Conservation (phyloP, 2,329 filamentous ascomycete genomes). For the Scytalidium lignicola region DNA sequence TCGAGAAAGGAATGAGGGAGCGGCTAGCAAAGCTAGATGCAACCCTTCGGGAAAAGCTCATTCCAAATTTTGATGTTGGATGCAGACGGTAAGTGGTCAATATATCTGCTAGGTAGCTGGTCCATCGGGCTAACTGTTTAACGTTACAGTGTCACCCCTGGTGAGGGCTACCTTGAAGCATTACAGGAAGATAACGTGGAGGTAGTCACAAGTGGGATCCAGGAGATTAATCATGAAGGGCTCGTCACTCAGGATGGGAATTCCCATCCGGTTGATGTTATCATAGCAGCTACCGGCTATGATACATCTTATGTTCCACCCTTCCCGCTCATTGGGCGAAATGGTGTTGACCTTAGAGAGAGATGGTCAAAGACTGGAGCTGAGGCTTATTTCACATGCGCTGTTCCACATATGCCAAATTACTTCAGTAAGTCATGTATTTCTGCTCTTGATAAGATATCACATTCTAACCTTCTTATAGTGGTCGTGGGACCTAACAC, state of each 20-base stretch:
- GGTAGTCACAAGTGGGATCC: conserved; percentile 39
- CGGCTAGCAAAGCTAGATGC: conserved; percentile 5
- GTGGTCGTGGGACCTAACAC: not conserved
- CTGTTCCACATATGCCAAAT: conserved; percentile 17
- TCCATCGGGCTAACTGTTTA: no score
- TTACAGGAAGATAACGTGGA: conserved; percentile 32
- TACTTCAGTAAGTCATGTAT: conserved; percentile 19
- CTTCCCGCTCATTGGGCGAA: conserved; percentile 12
- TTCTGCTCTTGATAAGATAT: no score
- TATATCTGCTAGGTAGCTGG: no score
- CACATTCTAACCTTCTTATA: not conserved
- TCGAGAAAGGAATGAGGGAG: conserved; percentile 15
- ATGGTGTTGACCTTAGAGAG: conserved; percentile 6
- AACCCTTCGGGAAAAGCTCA: not conserved
- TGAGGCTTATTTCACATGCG: conserved; percentile 13
- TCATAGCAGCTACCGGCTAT: no score
- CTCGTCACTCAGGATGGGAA: conserved; percentile 26
- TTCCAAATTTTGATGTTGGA: not conserved
- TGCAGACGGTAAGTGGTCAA: not conserved
- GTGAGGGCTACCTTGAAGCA: conserved; percentile 35
- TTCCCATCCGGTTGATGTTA: no score
- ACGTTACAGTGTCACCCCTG: conserved; percentile 31
- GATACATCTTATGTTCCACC: no score
- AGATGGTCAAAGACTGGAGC: conserved; percentile 15
- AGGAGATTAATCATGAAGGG: conserved; percentile 31